phyloP scores from a whole-genome alignment of 2,329 filamentous ascomycete species.

The Blastomyces gilchristii region DNA sequence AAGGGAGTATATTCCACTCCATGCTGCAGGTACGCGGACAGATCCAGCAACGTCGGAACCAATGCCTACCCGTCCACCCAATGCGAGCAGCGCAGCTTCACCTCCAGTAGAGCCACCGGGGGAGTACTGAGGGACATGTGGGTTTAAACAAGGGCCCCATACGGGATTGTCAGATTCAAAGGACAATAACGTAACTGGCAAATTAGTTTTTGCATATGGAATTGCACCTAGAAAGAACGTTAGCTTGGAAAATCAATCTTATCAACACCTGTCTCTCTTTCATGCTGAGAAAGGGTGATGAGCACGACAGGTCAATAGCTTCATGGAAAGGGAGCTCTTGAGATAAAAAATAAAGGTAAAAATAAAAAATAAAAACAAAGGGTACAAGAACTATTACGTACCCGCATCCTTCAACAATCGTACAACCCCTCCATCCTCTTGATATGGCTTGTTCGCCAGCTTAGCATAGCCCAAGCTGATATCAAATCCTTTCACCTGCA shows the following conservation, averaged over 20 bases:
- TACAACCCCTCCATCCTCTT: constrained; percentile 61
- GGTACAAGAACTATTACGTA: constrained; percentile 17
- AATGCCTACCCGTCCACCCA: constrained; percentile 75
- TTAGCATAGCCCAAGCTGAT: constrained; percentile 69
- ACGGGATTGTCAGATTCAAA: constrained; percentile 73
- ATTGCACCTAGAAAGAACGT: constrained; percentile 51
- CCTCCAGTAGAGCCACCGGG: constrained; percentile 83
- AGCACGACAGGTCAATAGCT: too few species aligned
- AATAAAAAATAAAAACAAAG: neutral
- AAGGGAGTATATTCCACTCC: constrained; percentile 77
- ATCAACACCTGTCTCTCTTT: neutral
- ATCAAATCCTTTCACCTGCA: constrained; percentile 75
- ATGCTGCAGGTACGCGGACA: constrained; percentile 77
- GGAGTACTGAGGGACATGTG: constrained; percentile 72
- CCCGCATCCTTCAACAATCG: constrained; percentile 72
- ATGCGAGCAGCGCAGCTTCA: constrained; percentile 70
- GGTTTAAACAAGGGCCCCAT: constrained; percentile 75
- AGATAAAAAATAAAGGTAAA: constrained; percentile 3
- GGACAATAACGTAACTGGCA: constrained; percentile 75
- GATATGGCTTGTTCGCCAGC: constrained; percentile 56
- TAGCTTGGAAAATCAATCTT: neutral
- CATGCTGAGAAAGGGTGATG: neutral
- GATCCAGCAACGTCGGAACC: constrained; percentile 87
- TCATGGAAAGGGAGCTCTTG: too few species aligned
- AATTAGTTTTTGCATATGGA: constrained; percentile 85